These are phyloP conservation scores for Fagopyrum esculentum DNA, from an alignment of 148 eudicot species.

Conservation along the genomic window DNA sequence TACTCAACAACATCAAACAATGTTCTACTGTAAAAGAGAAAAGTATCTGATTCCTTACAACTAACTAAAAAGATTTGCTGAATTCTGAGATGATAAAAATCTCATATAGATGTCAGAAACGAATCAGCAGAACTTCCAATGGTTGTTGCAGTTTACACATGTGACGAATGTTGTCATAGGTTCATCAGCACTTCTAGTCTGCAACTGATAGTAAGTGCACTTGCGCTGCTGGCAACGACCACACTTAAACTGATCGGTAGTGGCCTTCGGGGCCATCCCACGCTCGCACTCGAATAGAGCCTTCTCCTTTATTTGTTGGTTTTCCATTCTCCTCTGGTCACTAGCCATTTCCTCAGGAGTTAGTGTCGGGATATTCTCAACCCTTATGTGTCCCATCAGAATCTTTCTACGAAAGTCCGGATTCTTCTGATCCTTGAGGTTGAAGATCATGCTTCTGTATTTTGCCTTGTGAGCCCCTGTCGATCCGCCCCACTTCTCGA, in stretches of 20 bases:
- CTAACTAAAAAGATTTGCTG: not conserved
- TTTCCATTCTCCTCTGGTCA: conserved; percentile 44
- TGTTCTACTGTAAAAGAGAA: not conserved
- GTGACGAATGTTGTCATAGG: conserved; percentile 76
- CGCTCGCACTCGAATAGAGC: conserved; percentile 61
- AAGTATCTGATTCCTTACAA: not conserved
- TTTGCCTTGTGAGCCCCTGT: conserved; percentile 50
- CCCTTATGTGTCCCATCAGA: conserved; percentile 42
- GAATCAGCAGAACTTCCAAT: conserved; percentile 61
- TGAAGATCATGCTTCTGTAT: conserved; percentile 58
- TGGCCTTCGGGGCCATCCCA: conserved; percentile 44
- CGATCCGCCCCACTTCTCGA: conserved; percentile 57
- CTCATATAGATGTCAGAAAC: not conserved
- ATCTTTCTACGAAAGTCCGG: conserved; percentile 60
- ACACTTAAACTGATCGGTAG: conserved; percentile 60
- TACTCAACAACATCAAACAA: not conserved
- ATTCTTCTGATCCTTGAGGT: conserved; percentile 49
- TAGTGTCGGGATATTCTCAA: conserved; percentile 36
- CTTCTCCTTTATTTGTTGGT: conserved; percentile 43
- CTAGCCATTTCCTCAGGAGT: conserved; percentile 63
- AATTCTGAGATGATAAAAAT: too few relatives aligned
- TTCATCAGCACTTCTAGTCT: conserved; percentile 73
- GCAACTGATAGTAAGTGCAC: conserved; percentile 59
- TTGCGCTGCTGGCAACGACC: conserved; percentile 55
- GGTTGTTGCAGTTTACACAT: conserved; percentile 70